Evolutionary conservation across 2,329 filamentous ascomycete species (phyloP), one percentile per base, ranked within the genome.

Genomic region (Aspergillus vadensis): DNA sequence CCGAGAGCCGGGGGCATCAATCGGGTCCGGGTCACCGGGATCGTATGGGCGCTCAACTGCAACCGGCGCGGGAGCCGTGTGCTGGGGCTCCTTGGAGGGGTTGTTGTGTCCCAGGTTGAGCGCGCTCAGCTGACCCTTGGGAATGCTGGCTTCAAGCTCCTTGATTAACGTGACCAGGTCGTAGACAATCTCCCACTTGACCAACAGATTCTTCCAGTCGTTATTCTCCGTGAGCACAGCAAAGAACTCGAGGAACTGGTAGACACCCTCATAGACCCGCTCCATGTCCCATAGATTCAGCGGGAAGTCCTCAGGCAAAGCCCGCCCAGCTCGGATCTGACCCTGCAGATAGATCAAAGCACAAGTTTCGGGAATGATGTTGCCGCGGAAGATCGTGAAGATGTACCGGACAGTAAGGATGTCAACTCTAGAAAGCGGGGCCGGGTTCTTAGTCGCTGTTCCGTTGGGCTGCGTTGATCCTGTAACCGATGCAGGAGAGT

Each of bases 231-330:
- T 92, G 27, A 97, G 86, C 0, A 95, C 93, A 15, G 90, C 92
- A 57, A 97, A 90, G 73, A 98, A 96, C 69, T 97, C 93, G 1
- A 98, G 86, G 72, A 96, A 97, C 75, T 97, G 93, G 55, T 93
- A 92, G 1, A 98, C 86, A 0, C 94, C 94, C 71, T 98, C 94
- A 74, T 96, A 97, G 60, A 96, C 94, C 14, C 94, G 87, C 74
- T 98, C 94, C 90, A 98, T 96, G 70, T 98, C 94, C 94, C 94
- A 98, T 50, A 92, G 85, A 69, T 98, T 96, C 1, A 97, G 88
- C 0, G 94, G 94, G 69, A 97, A 98, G 70, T 97, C 93, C 63
- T 91, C 87, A 0, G 91, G 88, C 62, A 94, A 86, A 15, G 89
- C 87, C 59, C 88, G 83, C 32, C 89, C 88, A 43, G 89, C 87